These are phyloP conservation scores for Hyparrhenia diplandra DNA, from an alignment of 176 grass and related monocot genomes.

Conservation along the genomic window DNA sequence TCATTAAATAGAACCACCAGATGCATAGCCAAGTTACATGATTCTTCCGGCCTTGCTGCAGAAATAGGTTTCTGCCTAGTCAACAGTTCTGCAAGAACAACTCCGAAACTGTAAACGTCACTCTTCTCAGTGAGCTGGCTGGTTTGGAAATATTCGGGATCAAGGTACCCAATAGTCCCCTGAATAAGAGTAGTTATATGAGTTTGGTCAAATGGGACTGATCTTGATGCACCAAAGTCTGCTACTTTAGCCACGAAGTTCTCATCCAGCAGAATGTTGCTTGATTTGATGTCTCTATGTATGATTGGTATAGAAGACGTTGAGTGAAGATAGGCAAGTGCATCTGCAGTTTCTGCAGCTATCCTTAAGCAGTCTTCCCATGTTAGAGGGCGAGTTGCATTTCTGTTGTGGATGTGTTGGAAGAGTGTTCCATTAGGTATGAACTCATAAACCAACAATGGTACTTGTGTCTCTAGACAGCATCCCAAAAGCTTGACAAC, in stretches of 20 bases:
- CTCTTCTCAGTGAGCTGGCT: slow-evolving; percentile 43
- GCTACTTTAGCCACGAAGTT: slow-evolving; percentile 51
- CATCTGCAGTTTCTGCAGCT: slow-evolving; percentile 36
- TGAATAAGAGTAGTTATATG: slow-evolving; percentile 63
- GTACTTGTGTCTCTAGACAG: slow-evolving; percentile 45
- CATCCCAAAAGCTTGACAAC: slow-evolving; percentile 61
- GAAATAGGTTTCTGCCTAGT: slow-evolving; percentile 47
- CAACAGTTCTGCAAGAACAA: slow-evolving; percentile 52
- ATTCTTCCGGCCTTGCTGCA: slow-evolving; percentile 24
- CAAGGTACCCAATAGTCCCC: slow-evolving; percentile 53
- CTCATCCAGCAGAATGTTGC: slow-evolving; percentile 51
- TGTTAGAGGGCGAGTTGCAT: not conserved
- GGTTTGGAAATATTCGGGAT: slow-evolving; percentile 60
- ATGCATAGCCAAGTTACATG: slow-evolving; percentile 44
- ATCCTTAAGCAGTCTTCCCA: slow-evolving; percentile 48
- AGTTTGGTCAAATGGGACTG: slow-evolving; percentile 49
- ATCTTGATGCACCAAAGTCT: slow-evolving; percentile 56
- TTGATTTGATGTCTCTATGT: slow-evolving; percentile 61
- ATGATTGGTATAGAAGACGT: slow-evolving; percentile 38
- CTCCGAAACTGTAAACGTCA: slow-evolving; percentile 62
- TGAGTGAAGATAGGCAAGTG: slow-evolving; percentile 46
- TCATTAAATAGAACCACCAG: slow-evolving; percentile 29
- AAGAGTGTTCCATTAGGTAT: slow-evolving; percentile 60
- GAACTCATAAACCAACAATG: slow-evolving; percentile 56
- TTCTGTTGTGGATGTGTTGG: slow-evolving; percentile 40